Base-by-base conservation (phyloP, 192 early-diverging fungal species). In the Helicostylum pulchrum region DNA sequence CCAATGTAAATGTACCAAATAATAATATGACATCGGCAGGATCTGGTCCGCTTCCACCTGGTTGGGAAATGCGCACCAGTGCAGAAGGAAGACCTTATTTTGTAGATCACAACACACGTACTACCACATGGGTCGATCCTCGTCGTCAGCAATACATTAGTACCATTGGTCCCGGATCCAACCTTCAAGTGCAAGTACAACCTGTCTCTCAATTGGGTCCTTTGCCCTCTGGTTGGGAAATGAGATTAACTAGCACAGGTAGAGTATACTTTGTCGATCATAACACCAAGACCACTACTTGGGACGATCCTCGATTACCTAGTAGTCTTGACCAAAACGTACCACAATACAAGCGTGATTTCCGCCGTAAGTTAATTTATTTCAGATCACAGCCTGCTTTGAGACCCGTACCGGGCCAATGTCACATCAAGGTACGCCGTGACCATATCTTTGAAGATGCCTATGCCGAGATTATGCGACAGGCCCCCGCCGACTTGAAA, bases 301-400 rank as follows among this genome's bases (percentile, higher is more conserved):
- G 97, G 97, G 94, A 98, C 74, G 97, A 92, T 71, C 90, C 90
- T 23, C 84, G 90, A 10, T 78, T 92, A 49, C 90, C 90, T 32
- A 89, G 87, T 71, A 90, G 87, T 69, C 76, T 92, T 36, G 90
- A 92, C 73, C 85, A 91, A 70, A 92, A 89, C 52, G 95, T 99
- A 26, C 96, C 96, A 34, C 94, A 99, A 75, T 99, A 99, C 78
- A 99, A 99, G 84, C 90, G 96, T 30, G 96, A 99, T 75, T 99
- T 95, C 87, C 83, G 96, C 46, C 85, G 95, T 63, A 99, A 99
- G 73, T 79, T 95, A 52, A 96, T 96, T 42, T 99, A 99, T 80
- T 97, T 99, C 80, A 78, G 94, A 34, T 91, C 90, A 55, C 96
- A 99, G 72, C 91, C 92, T 8, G 87, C 87, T 15, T 88, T 99